phyloP scores from a whole-genome alignment of 345 rosid species.

The Kandelia obovata region DNA sequence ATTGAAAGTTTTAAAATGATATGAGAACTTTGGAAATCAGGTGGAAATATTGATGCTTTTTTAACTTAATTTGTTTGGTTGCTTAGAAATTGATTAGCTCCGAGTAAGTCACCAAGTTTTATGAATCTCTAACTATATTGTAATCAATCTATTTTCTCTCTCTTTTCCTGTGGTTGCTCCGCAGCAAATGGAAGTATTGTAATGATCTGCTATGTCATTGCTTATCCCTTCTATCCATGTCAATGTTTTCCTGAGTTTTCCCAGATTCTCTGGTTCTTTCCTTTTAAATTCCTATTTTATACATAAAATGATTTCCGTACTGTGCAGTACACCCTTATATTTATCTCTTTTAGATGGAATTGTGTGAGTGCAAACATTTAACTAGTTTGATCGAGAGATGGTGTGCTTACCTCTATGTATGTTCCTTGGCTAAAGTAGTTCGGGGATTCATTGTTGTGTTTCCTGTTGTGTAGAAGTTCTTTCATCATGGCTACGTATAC shows the following conservation, averaged over 20 bases:
- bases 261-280: no score
- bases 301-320: no score
- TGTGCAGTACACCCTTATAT: no score
- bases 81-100: background rate
- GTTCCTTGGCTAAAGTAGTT: background rate
- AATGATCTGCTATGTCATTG: no score
- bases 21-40: background rate
- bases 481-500: slow-evolving; percentile 37
- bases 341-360: background rate
- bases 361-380: background rate
- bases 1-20: background rate
- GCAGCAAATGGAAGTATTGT: no score
- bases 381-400: background rate
- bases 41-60: slow-evolving; percentile 3
- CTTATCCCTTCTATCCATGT: background rate
- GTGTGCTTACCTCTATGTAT: background rate
- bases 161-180: background rate
- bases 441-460: slow-evolving; percentile 1
- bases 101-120: background rate
- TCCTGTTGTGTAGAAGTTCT: slow-evolving; percentile 7
- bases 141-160: background rate
- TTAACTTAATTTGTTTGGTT: background rate
- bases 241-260: no score
- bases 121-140: background rate
- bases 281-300: background rate